phyloP scores from a whole-genome alignment of 2,329 filamentous ascomycete species.

The Aspergillus sp. region DNA sequence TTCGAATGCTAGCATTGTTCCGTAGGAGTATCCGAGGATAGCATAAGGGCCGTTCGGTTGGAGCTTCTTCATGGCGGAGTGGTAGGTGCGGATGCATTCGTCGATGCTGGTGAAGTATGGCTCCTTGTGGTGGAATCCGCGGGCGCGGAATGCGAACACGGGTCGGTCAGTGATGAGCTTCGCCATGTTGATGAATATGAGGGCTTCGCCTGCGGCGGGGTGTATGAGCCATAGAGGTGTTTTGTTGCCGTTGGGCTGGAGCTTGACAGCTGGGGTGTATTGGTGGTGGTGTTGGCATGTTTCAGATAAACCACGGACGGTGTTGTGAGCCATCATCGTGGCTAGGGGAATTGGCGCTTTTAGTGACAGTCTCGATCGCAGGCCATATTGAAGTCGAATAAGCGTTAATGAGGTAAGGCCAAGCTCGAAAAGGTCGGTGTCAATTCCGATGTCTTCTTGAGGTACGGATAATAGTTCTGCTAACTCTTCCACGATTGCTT shows the following conservation, averaged over 20 bases:
- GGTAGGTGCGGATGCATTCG: slow-evolving; percentile 47
- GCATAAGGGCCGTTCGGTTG: slow-evolving; percentile 57
- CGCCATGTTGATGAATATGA: slow-evolving; percentile 40
- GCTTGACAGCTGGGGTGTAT: slow-evolving; percentile 36
- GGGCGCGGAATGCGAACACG: slow-evolving; percentile 18
- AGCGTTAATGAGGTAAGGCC: neutral
- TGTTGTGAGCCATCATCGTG: slow-evolving; percentile 25
- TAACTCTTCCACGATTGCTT: neutral
- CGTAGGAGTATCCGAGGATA: slow-evolving; percentile 55
- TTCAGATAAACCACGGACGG: slow-evolving; percentile 44
- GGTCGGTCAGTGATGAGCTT: slow-evolving; percentile 16
- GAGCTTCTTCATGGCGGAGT: slow-evolving; percentile 38
- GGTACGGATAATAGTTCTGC: neutral
- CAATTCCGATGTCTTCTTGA: neutral
- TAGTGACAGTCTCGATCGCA: neutral
- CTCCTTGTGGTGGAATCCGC: slow-evolving; percentile 33
- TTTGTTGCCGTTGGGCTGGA: slow-evolving; percentile 29
- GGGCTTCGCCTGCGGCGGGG: slow-evolving; percentile 42
- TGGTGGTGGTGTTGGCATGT: slow-evolving; percentile 22
- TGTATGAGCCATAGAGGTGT: slow-evolving; percentile 40
- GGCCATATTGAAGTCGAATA: neutral
- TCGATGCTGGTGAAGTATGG: slow-evolving; percentile 38
- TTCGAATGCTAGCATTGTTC: slow-evolving; percentile 54
- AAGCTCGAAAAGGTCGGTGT: neutral
- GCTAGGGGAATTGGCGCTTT: neutral